phyloP scores from a whole-genome alignment of 768 basidiomycete species.

The Albatrellus ellisii region DNA sequence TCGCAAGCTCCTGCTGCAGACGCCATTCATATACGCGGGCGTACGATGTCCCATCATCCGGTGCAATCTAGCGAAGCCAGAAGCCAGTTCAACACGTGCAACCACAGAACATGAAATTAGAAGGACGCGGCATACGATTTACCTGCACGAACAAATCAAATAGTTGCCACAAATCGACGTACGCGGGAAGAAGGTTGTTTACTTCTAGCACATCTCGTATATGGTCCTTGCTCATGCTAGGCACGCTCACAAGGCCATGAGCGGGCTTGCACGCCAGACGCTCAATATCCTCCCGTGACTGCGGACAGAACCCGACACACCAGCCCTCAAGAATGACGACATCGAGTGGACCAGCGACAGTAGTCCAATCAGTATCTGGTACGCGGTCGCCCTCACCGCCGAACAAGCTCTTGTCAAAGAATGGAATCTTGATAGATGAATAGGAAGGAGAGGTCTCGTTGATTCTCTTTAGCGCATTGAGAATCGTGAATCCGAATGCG shows the following conservation, averaged over 20 bases:
- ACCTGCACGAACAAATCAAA: constrained; percentile 76
- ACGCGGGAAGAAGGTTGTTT: constrained; percentile 47
- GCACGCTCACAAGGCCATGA: constrained; percentile 18
- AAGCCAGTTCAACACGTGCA: neutral
- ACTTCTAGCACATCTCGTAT: constrained; percentile 46
- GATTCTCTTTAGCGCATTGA: constrained; percentile 35
- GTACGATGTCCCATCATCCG: constrained; percentile 24
- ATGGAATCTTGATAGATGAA: constrained; percentile 41
- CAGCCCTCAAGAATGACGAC: constrained; percentile 92
- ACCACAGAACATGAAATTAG: neutral
- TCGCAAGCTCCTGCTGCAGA: constrained; percentile 76
- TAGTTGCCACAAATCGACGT: constrained; percentile 53
- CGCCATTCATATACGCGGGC: constrained; percentile 78
- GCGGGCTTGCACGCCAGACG: constrained; percentile 33
- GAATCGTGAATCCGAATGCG: constrained; percentile 39
- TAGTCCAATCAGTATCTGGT: constrained; percentile 23
- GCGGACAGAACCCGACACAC: constrained; percentile 81
- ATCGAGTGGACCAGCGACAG: constrained; percentile 45
- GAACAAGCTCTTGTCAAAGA: constrained; percentile 80
- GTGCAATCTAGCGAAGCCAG: constrained; percentile 22
- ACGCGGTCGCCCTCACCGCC: constrained; percentile 78
- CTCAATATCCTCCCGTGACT: constrained; percentile 36
- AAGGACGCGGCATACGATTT: constrained; percentile 2
- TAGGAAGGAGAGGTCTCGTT: constrained; percentile 15
- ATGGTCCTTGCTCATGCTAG: constrained; percentile 25